Base-by-base conservation (phyloP, 1,284 basidiomycete genomes). In the Trichosporon sp. region DNA sequence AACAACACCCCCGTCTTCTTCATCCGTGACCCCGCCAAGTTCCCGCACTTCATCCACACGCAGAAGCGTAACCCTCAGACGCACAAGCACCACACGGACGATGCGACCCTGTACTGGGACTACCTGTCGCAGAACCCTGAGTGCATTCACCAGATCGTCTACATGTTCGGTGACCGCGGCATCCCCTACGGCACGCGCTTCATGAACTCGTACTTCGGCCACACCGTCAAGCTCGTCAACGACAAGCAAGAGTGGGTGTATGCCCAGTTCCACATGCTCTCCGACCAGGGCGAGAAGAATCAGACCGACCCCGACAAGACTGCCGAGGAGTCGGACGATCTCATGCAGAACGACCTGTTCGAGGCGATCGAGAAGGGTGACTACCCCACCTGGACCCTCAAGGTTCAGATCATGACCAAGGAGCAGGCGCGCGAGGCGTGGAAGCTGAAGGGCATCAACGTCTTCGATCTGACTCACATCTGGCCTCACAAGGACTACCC, bases 191-290 rank as follows among this genome's bases (percentile, higher is more conserved):
- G 71, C 72, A 93, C 87, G 86, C 90, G 92, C 83, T 86, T 90
- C 78, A 87, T 90, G 89, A 91, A 97, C 85, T 94, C 93, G 21
- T 97, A 94, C 87, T 92, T 91, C 63, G 94, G 95, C 5, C 94
- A 97, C 87, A 92, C 94, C n/a, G 90, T 89, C 87, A 96, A 96
- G 86, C 89, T 92, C 82, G 88, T 92, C 81, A 94, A 94, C 84
- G 87, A 88, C 21, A 88, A 93, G 69, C 93, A 92, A 70, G 87
- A 90, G 38, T 95, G 91, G 86, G 88, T 90, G 67, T 97, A 96
- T 83, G 88, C 89, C 48, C 91, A 96, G 84, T 87, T 95, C 78
- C 94, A 96, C 85, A 71, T 91, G 77, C 88, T 88, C 64, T 89
- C 88, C 19, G 90, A 94, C 74, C 88, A 89, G 69, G 93, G 93